Evolutionary conservation across 2,329 filamentous ascomycete species (phyloP), one percentile per base, ranked within the genome.

Genomic region (Juglanconis juglandina): DNA sequence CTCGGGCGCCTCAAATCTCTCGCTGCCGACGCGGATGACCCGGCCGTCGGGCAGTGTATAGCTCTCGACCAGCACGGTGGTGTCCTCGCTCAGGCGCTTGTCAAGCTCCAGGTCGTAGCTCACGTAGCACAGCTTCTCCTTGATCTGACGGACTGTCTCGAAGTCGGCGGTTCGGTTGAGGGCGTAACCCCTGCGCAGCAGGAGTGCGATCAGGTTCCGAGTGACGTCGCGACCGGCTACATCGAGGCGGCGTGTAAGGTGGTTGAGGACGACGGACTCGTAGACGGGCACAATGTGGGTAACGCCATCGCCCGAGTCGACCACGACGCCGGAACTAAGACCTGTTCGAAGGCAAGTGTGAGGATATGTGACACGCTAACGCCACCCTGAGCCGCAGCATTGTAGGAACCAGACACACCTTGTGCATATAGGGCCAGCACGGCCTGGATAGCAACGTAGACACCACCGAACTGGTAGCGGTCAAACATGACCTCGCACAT

Each of bases 401-500:
- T 13, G 34, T 32, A 59, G 48, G 35, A 47, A 30, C 24, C 3
- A 37, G 44, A 71, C 76, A 76, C 81, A 89, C 93, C 95, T 81
- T 99, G 95, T 24, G 95, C 95, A 73, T 99, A 99, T 44, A 99
- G 81, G 35, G 95, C 95, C 69, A 99, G 79, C 65, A 99, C 95
- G 58, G 95, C 95, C 77, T 99, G 95, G 67, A 98, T 98, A 62
- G 95, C 95, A 63, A 99, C 95, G 72, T 98, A 98, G 61, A 99
- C 94, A 60, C 95, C 95, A 52, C 93, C 94, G 72, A 99, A 99
- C 66, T 87, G 87, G 78, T 98, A 99, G 64, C 91, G 87, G 75
- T 99, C 95, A 76, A 99, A 96, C 95, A 99, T 99, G 77, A 98
- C 92, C 79, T 99, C 92, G 74, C 88, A 92, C 95, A 99, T 99